Evolutionary conservation across 75 land plant genomes (phyloP).

Genomic region (Isoetes taiwanensis): DNA sequence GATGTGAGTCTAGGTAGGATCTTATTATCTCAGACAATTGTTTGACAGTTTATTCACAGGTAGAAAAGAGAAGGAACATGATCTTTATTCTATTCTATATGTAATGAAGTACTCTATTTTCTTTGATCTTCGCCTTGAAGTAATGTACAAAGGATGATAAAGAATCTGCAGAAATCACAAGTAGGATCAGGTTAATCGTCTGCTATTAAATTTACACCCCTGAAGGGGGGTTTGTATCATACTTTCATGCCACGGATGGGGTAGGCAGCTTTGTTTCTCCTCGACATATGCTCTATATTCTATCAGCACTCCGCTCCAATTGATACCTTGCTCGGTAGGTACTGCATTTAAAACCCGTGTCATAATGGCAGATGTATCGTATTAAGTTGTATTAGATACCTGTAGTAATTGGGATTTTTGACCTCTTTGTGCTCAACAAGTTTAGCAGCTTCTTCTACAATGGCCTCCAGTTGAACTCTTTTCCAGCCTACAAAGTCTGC

Average conservation of each 20-base stretch:
- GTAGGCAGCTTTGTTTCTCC: constrained; percentile 22
- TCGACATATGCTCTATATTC: constrained; percentile 43
- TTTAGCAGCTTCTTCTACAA: constrained; percentile 66
- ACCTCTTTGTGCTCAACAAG: constrained; percentile 48
- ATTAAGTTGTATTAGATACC: constrained; percentile 15
- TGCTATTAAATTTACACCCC: no score
- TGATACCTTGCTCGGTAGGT: constrained; percentile 37
- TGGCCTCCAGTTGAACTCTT: constrained; percentile 46
- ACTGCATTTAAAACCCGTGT: constrained; percentile 22
- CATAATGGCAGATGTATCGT: neutral
- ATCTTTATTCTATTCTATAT: no score
- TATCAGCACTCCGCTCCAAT: constrained; percentile 37
- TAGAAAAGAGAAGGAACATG: no score
- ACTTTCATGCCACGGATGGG: neutral
- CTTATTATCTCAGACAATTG: no score
- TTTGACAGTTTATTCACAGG: no score
- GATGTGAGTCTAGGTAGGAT: no score
- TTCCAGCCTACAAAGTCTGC: constrained; percentile 26
- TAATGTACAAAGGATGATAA: no score
- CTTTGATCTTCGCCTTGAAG: no score
- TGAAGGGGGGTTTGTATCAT: neutral
- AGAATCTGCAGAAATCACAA: no score
- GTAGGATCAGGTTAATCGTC: no score
- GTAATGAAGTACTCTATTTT: no score
- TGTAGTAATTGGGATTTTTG: constrained; percentile 55